Evolutionary conservation across 169 alveolate species (phyloP).

Genomic region (Eimeria acervulina): DNA sequence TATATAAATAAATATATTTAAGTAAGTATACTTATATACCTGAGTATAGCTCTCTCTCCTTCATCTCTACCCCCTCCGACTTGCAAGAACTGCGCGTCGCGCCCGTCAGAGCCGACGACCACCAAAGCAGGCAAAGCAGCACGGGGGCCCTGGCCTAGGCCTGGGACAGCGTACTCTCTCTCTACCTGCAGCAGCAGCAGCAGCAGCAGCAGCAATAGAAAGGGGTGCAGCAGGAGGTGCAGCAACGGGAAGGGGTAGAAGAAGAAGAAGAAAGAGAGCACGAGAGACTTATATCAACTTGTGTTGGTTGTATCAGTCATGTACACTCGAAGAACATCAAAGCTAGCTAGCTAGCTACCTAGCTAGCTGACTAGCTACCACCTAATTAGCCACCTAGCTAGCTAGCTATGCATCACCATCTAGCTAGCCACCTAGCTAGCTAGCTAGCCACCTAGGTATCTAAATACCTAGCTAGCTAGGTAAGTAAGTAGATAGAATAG

Average conservation of each 20-base stretch:
- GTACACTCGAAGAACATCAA: too few species aligned
- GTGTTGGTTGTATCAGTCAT: too few species aligned
- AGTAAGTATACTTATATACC: conserved; percentile 32
- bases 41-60: conserved; percentile 87
- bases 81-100: conserved; percentile 87
- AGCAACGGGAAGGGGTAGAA: background rate
- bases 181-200: background rate
- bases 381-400: background rate
- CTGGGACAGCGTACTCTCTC: conserved; percentile 18
- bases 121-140: conserved; percentile 86
- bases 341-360: background rate
- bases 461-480: conserved; percentile 60
- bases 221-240: background rate
- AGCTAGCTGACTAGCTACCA: background rate
- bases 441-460: background rate
- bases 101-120: conserved; percentile 89
- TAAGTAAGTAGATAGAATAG: background rate
- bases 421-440: background rate
- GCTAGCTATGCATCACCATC: background rate
- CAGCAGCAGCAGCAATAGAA: background rate
- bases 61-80: conserved; percentile 89
- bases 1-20: background rate
- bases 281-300: too few species aligned
- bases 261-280: background rate
- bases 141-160: conserved; percentile 84